Evolutionary conservation across 192 early-diverging fungal genomes (phyloP).

Genomic region (Mortierella hygrophila): DNA sequence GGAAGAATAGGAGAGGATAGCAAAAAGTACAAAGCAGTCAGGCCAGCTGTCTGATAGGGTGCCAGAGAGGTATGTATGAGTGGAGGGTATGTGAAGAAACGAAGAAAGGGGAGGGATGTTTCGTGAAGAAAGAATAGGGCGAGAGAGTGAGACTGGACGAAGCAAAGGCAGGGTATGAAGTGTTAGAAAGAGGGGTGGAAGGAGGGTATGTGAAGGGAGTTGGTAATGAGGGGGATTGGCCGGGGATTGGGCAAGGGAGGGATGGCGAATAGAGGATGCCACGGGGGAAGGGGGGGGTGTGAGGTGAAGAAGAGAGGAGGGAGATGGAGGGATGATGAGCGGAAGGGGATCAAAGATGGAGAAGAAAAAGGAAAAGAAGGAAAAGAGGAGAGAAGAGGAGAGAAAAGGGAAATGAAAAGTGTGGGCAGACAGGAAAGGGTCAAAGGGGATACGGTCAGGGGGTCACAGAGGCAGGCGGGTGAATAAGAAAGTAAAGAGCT

Average conservation of each 20-base stretch:
- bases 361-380: constrained; percentile 3
- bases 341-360: constrained; percentile 7
- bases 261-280: constrained; percentile 42
- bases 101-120: not conserved
- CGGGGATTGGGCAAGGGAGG: constrained; percentile 24
- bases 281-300: constrained; percentile 13
- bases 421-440: not conserved
- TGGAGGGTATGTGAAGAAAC: not conserved
- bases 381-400: not conserved
- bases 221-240: constrained; percentile 6
- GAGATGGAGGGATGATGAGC: not conserved
- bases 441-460: too few relatives aligned
- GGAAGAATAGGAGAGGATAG: not conserved
- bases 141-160: not conserved
- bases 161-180: not conserved
- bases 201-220: not conserved
- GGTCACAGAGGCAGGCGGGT: too few relatives aligned
- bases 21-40: constrained; percentile 21
- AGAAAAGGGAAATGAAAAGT: not conserved
- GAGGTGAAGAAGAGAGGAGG: constrained; percentile 11
- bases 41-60: constrained; percentile 48
- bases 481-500: too few relatives aligned
- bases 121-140: not conserved
- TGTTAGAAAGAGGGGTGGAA: not conserved
- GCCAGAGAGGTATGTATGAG: not conserved